A percentile compares a stretch with the other conserved stretches of the same genome.
Evolutionary conservation across 164 flowering plant species (phyloP).

Genomic region (Tetracentron sinense): DNA sequence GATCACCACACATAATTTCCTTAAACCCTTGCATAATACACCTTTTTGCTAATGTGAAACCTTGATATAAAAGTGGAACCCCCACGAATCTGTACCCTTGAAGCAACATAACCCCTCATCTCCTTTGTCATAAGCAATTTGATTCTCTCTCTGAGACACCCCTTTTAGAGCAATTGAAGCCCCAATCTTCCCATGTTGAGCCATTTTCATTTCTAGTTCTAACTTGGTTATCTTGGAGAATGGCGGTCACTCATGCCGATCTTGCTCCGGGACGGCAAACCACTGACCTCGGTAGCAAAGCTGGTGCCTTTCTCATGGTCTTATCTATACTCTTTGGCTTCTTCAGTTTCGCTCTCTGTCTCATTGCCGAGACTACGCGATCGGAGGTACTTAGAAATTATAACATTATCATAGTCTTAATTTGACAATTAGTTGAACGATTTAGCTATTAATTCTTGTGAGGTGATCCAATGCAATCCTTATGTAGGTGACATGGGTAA

Average conservation of each 20-base stretch:
- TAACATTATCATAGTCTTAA: neutral
- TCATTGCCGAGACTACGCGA: conserved; percentile 74
- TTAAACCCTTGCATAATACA: no score
- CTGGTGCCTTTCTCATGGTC: conserved; percentile 52
- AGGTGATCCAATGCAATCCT: neutral
- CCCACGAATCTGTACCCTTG: conserved; percentile 53
- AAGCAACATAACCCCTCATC: conserved; percentile 42
- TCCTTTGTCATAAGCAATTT: conserved; percentile 73
- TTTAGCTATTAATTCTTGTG: neutral
- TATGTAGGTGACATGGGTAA: conserved; percentile 56
- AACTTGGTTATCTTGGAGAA: no score
- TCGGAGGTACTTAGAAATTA: conserved; percentile 49
- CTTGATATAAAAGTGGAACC: conserved; percentile 19
- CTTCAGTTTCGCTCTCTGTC: conserved; percentile 70
- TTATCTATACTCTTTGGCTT: conserved; percentile 68
- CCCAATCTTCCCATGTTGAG: conserved; percentile 3
- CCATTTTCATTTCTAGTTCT: no score
- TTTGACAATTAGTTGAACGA: neutral
- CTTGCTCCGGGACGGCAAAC: conserved; percentile 47
- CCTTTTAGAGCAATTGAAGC: neutral
- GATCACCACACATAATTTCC: neutral
- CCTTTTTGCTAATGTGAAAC: conserved; percentile 34
- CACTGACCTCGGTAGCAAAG: conserved; percentile 57
- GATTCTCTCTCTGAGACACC: conserved; percentile 22
- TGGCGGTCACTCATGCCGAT: conserved; percentile 89